These are phyloP conservation scores for Euphorbia celastroides DNA, from an alignment of 441 rosid species.

Conservation along the genomic window DNA sequence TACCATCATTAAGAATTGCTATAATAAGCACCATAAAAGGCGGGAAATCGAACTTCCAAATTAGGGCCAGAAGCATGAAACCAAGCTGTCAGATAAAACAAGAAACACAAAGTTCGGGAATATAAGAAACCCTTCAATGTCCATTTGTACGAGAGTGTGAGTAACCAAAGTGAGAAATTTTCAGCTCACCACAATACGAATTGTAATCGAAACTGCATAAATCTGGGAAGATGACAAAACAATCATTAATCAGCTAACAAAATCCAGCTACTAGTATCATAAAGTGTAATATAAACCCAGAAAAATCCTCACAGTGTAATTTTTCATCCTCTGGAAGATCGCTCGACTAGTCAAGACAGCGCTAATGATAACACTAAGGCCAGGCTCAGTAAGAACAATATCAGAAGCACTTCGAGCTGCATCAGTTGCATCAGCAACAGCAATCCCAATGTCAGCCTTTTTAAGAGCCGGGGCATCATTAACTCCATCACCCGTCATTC, in stretches of 20 bases:
- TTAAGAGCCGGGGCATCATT: slow-evolving; percentile 99
- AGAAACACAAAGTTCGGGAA: not conserved
- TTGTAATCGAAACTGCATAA: slow-evolving; percentile 92
- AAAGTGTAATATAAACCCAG: not conserved
- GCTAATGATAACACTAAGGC: slow-evolving; percentile 96
- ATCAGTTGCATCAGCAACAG: slow-evolving; percentile 99
- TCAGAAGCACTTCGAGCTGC: slow-evolving; percentile 99
- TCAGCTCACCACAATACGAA: slow-evolving; percentile 87
- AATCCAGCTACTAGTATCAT: not conserved
- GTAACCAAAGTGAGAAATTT: not conserved
- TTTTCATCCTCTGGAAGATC: slow-evolving; percentile 97
- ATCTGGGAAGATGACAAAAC: slow-evolving; percentile 42
- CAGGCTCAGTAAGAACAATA: slow-evolving; percentile 93
- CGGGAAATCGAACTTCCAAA: slow-evolving; percentile 97
- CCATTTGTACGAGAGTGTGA: not conserved
- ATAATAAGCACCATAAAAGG: slow-evolving; percentile 99
- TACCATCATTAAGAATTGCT: slow-evolving; percentile 94
- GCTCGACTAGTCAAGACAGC: slow-evolving; percentile 97
- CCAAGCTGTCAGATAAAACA: slow-evolving; percentile 48
- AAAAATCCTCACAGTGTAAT: slow-evolving; percentile 61
- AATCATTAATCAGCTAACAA: slow-evolving; percentile 8
- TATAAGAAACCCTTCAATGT: too few relatives aligned
- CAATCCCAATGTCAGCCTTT: slow-evolving; percentile 98
- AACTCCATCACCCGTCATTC: slow-evolving; percentile 99
- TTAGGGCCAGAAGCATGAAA: slow-evolving; percentile 94